Evolutionary conservation across 192 early-diverging fungal genomes (phyloP), one percentile per base, ranked within the genome.

Genomic region (Podila minutissima): DNA sequence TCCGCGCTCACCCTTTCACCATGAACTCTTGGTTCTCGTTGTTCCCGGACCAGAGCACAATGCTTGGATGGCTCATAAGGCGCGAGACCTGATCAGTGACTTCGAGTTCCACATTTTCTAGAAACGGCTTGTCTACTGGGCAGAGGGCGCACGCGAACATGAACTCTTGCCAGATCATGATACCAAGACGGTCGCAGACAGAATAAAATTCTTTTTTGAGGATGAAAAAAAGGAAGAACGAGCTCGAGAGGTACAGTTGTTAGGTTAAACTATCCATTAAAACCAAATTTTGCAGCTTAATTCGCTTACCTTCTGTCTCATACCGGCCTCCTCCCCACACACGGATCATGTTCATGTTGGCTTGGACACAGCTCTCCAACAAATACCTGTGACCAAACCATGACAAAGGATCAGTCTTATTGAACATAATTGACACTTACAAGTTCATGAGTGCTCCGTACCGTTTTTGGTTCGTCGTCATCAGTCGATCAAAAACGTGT

Each of bases 131-230:
- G 55, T 90, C 59, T 9, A 85, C 83, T 9, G 89, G 89, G 57
- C 88, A 88, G 1, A 79, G 64, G 9, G 84, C 87, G 33, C 88
- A 89, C 0, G 88, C 88, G 67, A 91, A 91, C 82, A 91, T 90
- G 69, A 91, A 89, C n/a, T 91, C 90, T 32, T 87, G 86, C 89
- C 89, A 91, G 8, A 91, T 86, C 62, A 91, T 76, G 17, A 91
- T 51, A 2, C 90, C 90, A 20, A 87, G 58, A 33, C 89, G 83
- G 66, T 89, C 84, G 35, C 88, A 90, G 1, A 83, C 3, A 41
- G 77, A 53, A 48, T 91, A 91, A 38, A 91, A 87, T 10, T 76
- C 78, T 68, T 22, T 55, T 55, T 3, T 17, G 10, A 17, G 1
- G 15, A 46, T 15, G 15, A 46, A 46, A 17, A 41, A 13, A 46